Base-by-base conservation (phyloP, 2,329 filamentous ascomycete genomes). In the Colletotrichum chlorophyti region DNA sequence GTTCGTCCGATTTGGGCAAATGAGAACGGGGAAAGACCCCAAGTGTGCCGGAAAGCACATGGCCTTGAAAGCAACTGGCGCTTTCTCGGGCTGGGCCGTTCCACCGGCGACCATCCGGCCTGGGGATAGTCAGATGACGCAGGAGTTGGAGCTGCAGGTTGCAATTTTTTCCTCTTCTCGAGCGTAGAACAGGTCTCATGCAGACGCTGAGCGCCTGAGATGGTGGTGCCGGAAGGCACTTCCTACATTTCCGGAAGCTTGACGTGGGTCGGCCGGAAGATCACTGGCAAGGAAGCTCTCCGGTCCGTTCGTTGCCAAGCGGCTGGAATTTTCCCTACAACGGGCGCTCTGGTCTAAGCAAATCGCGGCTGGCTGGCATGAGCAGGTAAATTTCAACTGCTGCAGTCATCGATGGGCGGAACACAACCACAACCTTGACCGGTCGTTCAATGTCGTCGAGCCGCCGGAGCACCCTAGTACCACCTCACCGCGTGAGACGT, bases 31-130 rank as follows among this genome's bases (percentile, higher is more conserved):
- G n/a, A n/a, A n/a, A n/a, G n/a, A n/a, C n/a, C n/a, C n/a, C n/a
- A 31, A 31, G 35, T n/a, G 35, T 40, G 24, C 24, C 31, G 10
- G 21, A 32, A 24, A 15, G 11, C 34, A 24, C 11, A 4, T 51
- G n/a, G n/a, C 27, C 19, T 29, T 10, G 12, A 6, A 24, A 10
- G n/a, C 24, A 27, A 12, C 5, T 37, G 50, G 41, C 32, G n/a
- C n/a, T n/a, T 24, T 17, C 37, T 17, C 40, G 41, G 41, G 24
- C 29, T 49, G 50, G 50, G 40, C 50, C 50, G 50, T 46, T 37
- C 50, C 50, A 37, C 29, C 14, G 31, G 31, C 31, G 17, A 23
- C 27, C 15, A 14, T 45, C n/a, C 17, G n/a, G n/a, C n/a, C n/a
- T n/a, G n/a, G n/a, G n/a, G n/a, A n/a, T n/a, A n/a, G n/a, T n/a